phyloP scores from a whole-genome alignment of 768 basidiomycete genomes.

The Serendipita sp. region DNA sequence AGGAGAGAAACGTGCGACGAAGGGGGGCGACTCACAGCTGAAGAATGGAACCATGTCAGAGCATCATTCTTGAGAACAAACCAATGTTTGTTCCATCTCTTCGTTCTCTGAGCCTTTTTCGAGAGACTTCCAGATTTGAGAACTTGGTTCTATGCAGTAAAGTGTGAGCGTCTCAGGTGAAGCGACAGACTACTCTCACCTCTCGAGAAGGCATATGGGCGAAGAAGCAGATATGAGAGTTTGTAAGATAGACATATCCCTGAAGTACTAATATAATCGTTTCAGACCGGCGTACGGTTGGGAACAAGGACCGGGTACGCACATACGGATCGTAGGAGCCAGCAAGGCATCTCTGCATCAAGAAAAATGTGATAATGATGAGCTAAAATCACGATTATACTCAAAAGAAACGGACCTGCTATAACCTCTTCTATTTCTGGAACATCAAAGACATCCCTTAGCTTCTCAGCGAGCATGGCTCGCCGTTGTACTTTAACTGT shows the following conservation, averaged over 20 bases:
- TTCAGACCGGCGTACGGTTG: not conserved
- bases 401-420: constrained; percentile 36
- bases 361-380: constrained; percentile 3
- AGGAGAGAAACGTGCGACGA: constrained; percentile 2
- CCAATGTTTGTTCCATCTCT: constrained; percentile 91
- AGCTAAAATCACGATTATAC: not conserved
- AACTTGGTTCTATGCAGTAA: constrained; percentile 54
- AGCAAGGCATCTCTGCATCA: constrained; percentile 73
- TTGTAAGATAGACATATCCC: constrained; percentile 94
- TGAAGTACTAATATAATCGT: constrained; percentile 53
- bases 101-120: constrained; percentile 78
- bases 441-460: constrained; percentile 77
- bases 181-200: constrained; percentile 27
- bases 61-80: constrained; percentile 92
- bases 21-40: constrained; percentile 41
- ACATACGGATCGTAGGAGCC: constrained; percentile 81
- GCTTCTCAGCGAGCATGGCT: constrained; percentile 65
- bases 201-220: constrained; percentile 84
- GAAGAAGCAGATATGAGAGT: constrained; percentile 89
- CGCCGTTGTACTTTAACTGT: constrained; percentile 57
- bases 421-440: constrained; percentile 70
- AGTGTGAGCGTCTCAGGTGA: not conserved
- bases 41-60: constrained; percentile 91
- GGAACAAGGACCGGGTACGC: constrained; percentile 23
- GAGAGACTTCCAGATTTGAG: constrained; percentile 82